Evolutionary conservation across 2,329 filamentous ascomycete species (phyloP).

Genomic region (Colletotrichum lentis): DNA sequence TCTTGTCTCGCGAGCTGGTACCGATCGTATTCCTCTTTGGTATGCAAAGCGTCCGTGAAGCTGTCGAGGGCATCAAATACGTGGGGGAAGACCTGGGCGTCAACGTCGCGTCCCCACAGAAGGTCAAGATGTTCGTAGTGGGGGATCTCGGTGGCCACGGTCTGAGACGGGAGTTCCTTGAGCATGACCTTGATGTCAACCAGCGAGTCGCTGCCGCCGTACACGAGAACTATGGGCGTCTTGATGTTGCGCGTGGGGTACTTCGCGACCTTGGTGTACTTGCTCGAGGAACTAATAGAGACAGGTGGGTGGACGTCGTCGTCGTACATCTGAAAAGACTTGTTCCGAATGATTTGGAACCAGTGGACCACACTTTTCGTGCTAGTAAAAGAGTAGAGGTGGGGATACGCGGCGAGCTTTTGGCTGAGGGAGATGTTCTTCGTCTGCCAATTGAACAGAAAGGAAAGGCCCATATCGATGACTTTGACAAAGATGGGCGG

Average conservation of each 20-base stretch:
- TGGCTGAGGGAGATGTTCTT: slow-evolving; percentile 85
- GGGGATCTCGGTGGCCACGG: slow-evolving; percentile 83
- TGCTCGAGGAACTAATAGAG: slow-evolving; percentile 72
- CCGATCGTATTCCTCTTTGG: slow-evolving; percentile 67
- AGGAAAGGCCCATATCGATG: slow-evolving; percentile 82
- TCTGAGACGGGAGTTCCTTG: slow-evolving; percentile 83
- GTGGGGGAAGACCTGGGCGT: slow-evolving; percentile 85
- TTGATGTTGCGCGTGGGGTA: slow-evolving; percentile 98
- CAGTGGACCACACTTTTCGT: slow-evolving; percentile 98
- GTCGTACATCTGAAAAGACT: slow-evolving; percentile 98
- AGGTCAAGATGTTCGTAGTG: slow-evolving; percentile 98
- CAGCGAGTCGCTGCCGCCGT: slow-evolving; percentile 91
- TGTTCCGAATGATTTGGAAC: slow-evolving; percentile 98
- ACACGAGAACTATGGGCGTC: slow-evolving; percentile 91
- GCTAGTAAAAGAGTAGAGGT: slow-evolving; percentile 95
- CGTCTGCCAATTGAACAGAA: slow-evolving; percentile 90
- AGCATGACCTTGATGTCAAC: slow-evolving; percentile 95
- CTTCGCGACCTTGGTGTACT: slow-evolving; percentile 95
- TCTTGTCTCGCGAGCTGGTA: slow-evolving; percentile 62
- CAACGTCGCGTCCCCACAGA: slow-evolving; percentile 88
- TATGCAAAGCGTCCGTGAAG: slow-evolving; percentile 67
- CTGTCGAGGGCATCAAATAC: slow-evolving; percentile 88
- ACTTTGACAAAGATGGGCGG: slow-evolving; percentile 89
- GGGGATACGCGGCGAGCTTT: slow-evolving; percentile 93
- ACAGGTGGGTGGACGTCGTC: slow-evolving; percentile 87